Evolutionary conservation across 148 eudicot species (phyloP).

Genomic region (Chenopodium formosanum): DNA sequence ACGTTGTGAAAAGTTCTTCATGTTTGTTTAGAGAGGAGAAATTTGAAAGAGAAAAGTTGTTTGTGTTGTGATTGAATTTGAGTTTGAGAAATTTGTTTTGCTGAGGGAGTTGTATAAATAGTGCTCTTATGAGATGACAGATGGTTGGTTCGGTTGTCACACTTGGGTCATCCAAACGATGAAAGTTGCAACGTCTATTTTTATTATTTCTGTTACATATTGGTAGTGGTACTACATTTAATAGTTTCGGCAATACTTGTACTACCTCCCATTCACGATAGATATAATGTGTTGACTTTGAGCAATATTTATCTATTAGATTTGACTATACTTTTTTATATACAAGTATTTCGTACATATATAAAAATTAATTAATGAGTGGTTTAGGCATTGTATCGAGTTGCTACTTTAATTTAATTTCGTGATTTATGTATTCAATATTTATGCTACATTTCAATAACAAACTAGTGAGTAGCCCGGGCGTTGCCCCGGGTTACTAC

Average conservation of each 20-base stretch:
- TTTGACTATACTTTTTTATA: no score
- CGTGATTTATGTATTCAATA: no score
- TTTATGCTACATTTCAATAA: no score
- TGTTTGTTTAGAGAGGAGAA: neutral
- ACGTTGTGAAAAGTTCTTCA: neutral
- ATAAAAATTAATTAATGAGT: no score
- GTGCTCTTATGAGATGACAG: neutral
- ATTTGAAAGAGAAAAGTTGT: neutral
- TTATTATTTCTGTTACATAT: neutral
- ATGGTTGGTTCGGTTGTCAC: conserved; percentile 16
- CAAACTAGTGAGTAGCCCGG: no score
- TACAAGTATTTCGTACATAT: no score
- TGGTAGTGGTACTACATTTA: neutral
- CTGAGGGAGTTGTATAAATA: neutral
- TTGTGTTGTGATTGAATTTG: neutral
- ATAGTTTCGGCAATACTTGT: neutral
- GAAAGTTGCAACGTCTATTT: neutral
- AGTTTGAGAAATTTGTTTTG: neutral
- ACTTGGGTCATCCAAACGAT: conserved; percentile 4
- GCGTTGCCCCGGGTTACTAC: no score
- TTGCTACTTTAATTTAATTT: no score
- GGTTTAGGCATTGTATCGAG: no score
- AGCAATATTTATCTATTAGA: no score
- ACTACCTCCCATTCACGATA: no score
- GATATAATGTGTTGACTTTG: no score